Base-by-base conservation (phyloP, 495 filamentous ascomycete species). In the Penicillium psychrofluorescens region DNA sequence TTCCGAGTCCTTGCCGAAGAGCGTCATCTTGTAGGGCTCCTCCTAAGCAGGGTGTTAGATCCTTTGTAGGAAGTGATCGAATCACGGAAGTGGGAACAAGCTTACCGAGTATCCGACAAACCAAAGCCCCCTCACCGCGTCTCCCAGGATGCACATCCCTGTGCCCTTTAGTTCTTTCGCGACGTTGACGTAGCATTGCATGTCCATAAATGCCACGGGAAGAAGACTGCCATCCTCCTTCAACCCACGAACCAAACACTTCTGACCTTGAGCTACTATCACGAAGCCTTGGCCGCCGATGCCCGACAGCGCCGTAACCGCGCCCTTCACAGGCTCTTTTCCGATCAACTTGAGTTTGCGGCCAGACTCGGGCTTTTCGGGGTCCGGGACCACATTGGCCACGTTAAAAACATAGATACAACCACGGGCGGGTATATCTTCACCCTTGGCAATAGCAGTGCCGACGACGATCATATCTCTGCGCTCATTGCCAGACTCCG, bases 191-290 rank as follows among this genome's bases (percentile, higher is more conserved):
- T 91, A 90, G 65, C 86, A 89, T 68, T 86, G 90, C 83, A 95
- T 90, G 55, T 99, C 92, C 80, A 99, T 86, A 55, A 99, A 99
- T 1, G 92, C 92, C 15, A 97, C 91, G 0, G 92, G 92, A 2
- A 97, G 75, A 36, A 97, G 74, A 4, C 81, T 85, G 2, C 87
- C 85, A 53, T 99, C 92, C 64, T 97, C 92, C 55, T 96, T 96
- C 1, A 99, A 72, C 32, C 92, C 92, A 39, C 92, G 74, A 2
- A 99, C 89, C 86, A 97, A 92, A 59, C 88, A 85, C 57, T 99
- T 99, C 54, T 96, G 92, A 2, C 92, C 92, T 58, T 99, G 94
- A 0, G 90, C 89, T 11, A 85, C 84, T 33, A 95, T 80, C 66
- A 97, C 74, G 45, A 95, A 86, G 0, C 91, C 91, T 56, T 96